Percentiles rank a stretch among this genome's conserved stretches.
These are phyloP conservation scores for Aaosphaeria pasadenensis DNA, from an alignment of 2,329 filamentous ascomycete species.

Conservation along the genomic window DNA sequence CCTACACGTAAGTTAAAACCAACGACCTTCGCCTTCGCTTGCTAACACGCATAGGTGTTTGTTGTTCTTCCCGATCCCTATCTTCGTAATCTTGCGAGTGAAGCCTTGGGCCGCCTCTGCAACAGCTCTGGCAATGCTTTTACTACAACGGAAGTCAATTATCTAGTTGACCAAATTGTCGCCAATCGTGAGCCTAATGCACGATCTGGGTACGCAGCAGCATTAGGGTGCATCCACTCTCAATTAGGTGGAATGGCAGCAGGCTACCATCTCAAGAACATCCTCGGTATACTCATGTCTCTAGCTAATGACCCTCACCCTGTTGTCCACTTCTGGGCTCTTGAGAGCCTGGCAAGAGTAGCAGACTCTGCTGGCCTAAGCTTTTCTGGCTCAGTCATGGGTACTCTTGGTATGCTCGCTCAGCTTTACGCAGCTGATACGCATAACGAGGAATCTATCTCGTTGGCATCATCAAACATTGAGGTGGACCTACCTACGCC, in stretches of 20 bases:
- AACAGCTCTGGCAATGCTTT: conserved; percentile 80
- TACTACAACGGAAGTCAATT: conserved; percentile 86
- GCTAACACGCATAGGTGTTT: conserved; percentile 52
- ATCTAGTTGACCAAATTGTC: conserved; percentile 90
- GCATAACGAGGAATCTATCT: conserved; percentile 80
- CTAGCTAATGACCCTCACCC: conserved; percentile 94
- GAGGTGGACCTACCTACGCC: conserved; percentile 81
- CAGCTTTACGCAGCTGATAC: conserved; percentile 90
- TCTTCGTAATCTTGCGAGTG: conserved; percentile 79
- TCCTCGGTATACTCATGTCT: conserved; percentile 97
- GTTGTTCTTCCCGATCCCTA: conserved; percentile 81
- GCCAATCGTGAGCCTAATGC: conserved; percentile 90
- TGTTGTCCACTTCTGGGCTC: conserved; percentile 91
- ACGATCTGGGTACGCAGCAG: conserved; percentile 90
- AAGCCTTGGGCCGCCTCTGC: conserved; percentile 82
- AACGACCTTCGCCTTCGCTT: neutral
- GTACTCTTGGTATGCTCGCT: conserved; percentile 88
- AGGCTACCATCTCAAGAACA: conserved; percentile 92
- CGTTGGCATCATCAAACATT: conserved; percentile 81
- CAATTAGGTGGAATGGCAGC: conserved; percentile 98
- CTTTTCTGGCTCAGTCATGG: conserved; percentile 86
- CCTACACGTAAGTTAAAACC: conserved; percentile 64
- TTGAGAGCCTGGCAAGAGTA: conserved; percentile 82
- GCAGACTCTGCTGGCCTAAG: conserved; percentile 90
- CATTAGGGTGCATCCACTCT: conserved; percentile 87